Base-by-base conservation (phyloP, 179 eudicot genomes). In the Gypsophila paniculata region DNA sequence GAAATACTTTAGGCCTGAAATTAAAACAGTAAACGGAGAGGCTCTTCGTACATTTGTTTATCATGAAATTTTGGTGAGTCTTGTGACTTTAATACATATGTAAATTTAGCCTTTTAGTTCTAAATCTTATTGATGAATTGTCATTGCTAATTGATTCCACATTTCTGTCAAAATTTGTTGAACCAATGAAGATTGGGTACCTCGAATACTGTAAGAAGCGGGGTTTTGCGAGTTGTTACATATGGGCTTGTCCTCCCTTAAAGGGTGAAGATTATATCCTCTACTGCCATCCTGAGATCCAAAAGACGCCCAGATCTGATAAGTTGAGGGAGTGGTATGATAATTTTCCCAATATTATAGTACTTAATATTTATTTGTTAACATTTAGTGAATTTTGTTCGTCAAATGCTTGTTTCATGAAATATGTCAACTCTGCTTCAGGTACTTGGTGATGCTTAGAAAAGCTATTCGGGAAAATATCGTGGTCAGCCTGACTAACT, bases 201-300 rank as follows among this genome's bases (percentile, higher is more conserved):
- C 82, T 96, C 53, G 99, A 96, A 52, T 91, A 93, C 74, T 90
- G 99, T 86, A 96, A 96, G 86, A 80, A 74, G 79, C 90, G 99
- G 53, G 99, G 99, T 65, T 96, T 96, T 77, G 78, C 96, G n/a
- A 96, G 98, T 78, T 96, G 99, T 81, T 96, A 96, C 65, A 96
- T 96, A 78, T 96, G 99, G 99, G 99, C 99, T 36, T 96, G 99
- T 76, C 99, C 99, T 66, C 99, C 99, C 58, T 73, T 93, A 53
- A 96, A 90, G 85, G 98, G 99, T 60, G 99, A 96, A 89, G 99
- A 96, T 81, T 96, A 96, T 82, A 96, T 96, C 38, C 86, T 96
- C 77, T 93, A 93, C 81, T 96, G 99, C 81, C 99, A 96, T 79
- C 99, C 99, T 44, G 98, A 96, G 81, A 96, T 93, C 78, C 99